A percentile compares a stretch with the other conserved stretches of the same genome.
Conservation (phyloP, 495 filamentous ascomycete species). For the Lophiostoma macrostomum region DNA sequence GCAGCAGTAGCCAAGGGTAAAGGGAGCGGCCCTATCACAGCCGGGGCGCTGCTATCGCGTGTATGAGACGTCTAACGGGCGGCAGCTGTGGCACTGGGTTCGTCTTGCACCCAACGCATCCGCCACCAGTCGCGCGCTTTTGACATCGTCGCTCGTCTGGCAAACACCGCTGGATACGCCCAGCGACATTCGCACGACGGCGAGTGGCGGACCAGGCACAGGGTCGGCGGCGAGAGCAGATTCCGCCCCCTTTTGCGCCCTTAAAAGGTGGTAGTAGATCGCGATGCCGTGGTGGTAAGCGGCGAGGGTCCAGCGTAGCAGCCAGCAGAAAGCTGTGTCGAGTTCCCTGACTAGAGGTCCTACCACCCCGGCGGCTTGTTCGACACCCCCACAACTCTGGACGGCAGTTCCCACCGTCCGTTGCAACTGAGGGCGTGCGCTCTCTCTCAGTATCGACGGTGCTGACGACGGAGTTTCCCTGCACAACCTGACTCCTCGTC, state of each 20-base stretch:
- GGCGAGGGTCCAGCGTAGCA: not conserved
- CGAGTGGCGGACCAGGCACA: not conserved
- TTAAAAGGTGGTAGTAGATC: constrained; percentile 4
- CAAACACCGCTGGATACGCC: constrained; percentile 9
- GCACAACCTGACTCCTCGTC: constrained; percentile 24
- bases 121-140: constrained; percentile 18
- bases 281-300: constrained; percentile 14
- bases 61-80: constrained; percentile 23
- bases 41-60: not conserved
- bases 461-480: constrained; percentile 16
- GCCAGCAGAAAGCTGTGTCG: constrained; percentile 10
- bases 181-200: constrained; percentile 8
- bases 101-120: constrained; percentile 2
- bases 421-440: constrained; percentile 6
- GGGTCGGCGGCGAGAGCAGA: not conserved
- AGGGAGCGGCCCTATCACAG: constrained; percentile 5
- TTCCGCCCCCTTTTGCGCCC: constrained; percentile 4
- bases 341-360: constrained; percentile 10
- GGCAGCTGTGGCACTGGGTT: constrained; percentile 19
- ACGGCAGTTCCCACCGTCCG: constrained; percentile 30
- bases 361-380: constrained; percentile 8
- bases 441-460: constrained; percentile 15
- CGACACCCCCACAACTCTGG: constrained; percentile 17
- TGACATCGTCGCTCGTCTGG: constrained; percentile 5
- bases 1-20: constrained; percentile 1